A percentile compares a stretch with the other conserved stretches of the same genome.
Conservation (phyloP, 1,284 basidiomycete genomes). For the Ganoderma multipileum region DNA sequence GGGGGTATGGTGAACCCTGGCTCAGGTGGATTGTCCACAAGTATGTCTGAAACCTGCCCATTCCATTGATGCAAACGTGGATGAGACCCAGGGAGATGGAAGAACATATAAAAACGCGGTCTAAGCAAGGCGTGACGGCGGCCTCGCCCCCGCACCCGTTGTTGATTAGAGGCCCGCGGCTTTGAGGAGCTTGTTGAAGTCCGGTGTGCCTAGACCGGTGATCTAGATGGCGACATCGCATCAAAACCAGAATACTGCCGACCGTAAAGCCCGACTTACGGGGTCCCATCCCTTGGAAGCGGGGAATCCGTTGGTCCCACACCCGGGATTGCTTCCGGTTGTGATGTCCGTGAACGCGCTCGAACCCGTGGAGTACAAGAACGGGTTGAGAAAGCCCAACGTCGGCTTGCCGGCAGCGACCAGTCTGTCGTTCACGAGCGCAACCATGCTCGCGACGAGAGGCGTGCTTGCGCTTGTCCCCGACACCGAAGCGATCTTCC, state of each 20-base stretch:
- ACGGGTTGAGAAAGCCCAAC: constrained; percentile 69
- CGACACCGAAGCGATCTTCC: constrained; percentile 49
- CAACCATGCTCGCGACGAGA: constrained; percentile 63
- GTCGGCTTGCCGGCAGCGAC: constrained; percentile 54
- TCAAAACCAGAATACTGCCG: background rate
- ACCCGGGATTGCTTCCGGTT: constrained; percentile 50
- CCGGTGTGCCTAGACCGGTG: constrained; percentile 69
- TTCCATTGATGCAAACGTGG: background rate
- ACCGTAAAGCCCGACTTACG: constrained; percentile 41
- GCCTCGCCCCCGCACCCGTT: background rate
- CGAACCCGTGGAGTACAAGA: constrained; percentile 56
- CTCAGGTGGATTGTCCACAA: background rate
- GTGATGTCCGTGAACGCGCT: constrained; percentile 65
- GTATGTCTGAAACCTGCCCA: background rate
- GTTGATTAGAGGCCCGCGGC: constrained; percentile 12
- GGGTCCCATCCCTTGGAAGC: constrained; percentile 66
- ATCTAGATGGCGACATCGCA: constrained; percentile 43
- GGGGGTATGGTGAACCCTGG: background rate
- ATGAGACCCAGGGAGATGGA: background rate
- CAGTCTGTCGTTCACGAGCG: constrained; percentile 66
- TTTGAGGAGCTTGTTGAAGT: constrained; percentile 58
- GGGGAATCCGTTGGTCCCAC: constrained; percentile 50
- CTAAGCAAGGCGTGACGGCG: background rate
- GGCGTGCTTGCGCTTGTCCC: constrained; percentile 69
- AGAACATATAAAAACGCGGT: background rate